Base-by-base conservation (phyloP, 352 stramenopile genomes). In the Pythium monospermum region DNA sequence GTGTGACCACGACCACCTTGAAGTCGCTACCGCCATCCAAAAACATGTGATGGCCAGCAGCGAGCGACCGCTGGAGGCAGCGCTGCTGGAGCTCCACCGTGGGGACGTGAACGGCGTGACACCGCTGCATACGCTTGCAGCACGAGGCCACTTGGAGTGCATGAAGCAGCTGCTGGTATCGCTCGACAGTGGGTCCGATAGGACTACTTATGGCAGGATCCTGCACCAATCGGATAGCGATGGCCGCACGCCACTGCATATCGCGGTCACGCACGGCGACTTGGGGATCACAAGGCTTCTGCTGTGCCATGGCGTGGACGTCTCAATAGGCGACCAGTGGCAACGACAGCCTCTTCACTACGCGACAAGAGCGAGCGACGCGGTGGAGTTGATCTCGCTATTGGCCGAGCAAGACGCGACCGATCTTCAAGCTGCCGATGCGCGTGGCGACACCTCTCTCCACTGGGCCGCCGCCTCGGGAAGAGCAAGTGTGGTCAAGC, bases 391-490 rank as follows among this genome's bases (percentile, higher is more conserved):
- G 10, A 46, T 69, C 37, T 50, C 54, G 38, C 30, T 72, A 23
- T 41, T 83, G 1, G 44, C 57, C 0, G 51, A 71, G 26, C 43
- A 60, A 16, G 67, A 19, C 21, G 19, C 26, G 2, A 73, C 65
- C 7, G 66, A 72, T 25, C 16, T 81, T 27, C 73, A 78, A 32
- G 49, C 61, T 15, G 54, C 51, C 0, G 82, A 93, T 25, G 72
- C 83, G 61, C 59, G 79, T 31, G 79, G 82, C 4, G 82, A 89
- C 40, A 87, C 75, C 0, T 62, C 76, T 18, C 52, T 93, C 22
- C 82, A 93, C 56, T 89, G 66, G 59, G 68, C 77, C 1, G 82
- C 79, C 0, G 66, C 83, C 12, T 72, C 63, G 1, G 82, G 82
- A 38, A 69, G 73, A 19, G 30, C 53, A 12, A 32, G 38, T 0